phyloP scores from a whole-genome alignment of 257 asterid genomes.

The Parsonsia alboflavescens region DNA sequence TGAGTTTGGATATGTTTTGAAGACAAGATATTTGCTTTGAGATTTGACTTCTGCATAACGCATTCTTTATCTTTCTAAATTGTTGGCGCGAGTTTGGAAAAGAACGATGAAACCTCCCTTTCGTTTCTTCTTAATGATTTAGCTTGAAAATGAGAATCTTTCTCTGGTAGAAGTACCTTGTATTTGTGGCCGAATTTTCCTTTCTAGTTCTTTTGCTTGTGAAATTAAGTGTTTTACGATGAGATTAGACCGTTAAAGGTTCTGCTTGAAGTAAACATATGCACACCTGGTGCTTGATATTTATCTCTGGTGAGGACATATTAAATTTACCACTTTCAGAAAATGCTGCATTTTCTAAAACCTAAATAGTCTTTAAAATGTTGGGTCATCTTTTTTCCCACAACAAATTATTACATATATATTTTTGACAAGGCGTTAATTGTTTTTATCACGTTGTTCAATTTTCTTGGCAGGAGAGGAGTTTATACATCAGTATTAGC shows the following conservation, averaged over 20 bases:
- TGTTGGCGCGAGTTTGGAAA: neutral
- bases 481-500: neutral
- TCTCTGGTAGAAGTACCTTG: neutral
- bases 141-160: neutral
- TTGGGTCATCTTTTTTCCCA: too few species aligned
- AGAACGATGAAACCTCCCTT: neutral
- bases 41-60: too few species aligned
- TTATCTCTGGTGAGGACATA: neutral
- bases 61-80: too few species aligned
- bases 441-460: too few species aligned
- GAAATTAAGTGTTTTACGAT: too few species aligned
- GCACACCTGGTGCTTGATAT: slow-evolving; percentile 18
- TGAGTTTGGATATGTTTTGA: too few species aligned
- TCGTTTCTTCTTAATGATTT: neutral
- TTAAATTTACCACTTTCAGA: neutral
- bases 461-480: neutral
- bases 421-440: too few species aligned
- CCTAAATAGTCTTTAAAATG: neutral
- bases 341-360: neutral
- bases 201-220: neutral
- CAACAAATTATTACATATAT: too few species aligned
- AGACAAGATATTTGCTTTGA: too few species aligned
- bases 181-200: neutral
- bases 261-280: neutral
- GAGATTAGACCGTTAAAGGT: neutral